phyloP scores from a whole-genome alignment of 441 rosid genomes.

The Bocquillonia castaneifolia region DNA sequence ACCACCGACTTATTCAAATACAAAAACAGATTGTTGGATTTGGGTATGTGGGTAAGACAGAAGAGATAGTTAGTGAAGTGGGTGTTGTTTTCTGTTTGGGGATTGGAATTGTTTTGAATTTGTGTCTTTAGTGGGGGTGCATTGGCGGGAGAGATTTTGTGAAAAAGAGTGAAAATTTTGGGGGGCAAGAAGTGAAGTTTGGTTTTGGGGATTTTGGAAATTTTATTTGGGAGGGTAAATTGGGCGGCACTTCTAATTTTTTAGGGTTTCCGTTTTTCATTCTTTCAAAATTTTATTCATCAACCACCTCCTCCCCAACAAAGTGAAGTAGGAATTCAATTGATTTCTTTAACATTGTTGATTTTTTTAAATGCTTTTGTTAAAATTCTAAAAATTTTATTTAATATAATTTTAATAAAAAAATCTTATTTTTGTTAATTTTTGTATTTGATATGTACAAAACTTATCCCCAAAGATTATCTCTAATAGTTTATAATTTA shows the following conservation, averaged over 20 bases:
- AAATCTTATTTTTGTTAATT: too few species aligned
- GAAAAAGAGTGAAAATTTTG: neutral
- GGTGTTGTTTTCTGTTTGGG: neutral
- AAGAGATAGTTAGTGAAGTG: neutral
- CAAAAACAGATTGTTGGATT: neutral
- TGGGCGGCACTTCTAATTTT: neutral
- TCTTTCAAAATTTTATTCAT: too few species aligned
- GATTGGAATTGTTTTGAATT: neutral
- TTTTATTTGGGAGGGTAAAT: constrained; percentile 5
- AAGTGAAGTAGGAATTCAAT: too few species aligned
- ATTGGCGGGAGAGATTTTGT: constrained; percentile 18
- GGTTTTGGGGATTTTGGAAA: neutral
- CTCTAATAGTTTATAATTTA: too few species aligned
- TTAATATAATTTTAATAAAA: too few species aligned
- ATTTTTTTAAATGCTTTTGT: too few species aligned
- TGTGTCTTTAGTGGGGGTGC: too few species aligned
- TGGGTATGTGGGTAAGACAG: neutral
- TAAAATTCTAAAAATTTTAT: too few species aligned
- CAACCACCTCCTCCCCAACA: too few species aligned
- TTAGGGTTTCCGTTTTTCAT: neutral
- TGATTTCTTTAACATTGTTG: too few species aligned
- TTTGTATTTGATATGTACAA: too few species aligned
- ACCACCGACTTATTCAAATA: neutral
- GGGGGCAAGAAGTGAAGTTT: constrained; percentile 2
- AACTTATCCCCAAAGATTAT: too few species aligned